Conservation (phyloP, 2,329 filamentous ascomycete genomes). For the Metarhizium rileyi region DNA sequence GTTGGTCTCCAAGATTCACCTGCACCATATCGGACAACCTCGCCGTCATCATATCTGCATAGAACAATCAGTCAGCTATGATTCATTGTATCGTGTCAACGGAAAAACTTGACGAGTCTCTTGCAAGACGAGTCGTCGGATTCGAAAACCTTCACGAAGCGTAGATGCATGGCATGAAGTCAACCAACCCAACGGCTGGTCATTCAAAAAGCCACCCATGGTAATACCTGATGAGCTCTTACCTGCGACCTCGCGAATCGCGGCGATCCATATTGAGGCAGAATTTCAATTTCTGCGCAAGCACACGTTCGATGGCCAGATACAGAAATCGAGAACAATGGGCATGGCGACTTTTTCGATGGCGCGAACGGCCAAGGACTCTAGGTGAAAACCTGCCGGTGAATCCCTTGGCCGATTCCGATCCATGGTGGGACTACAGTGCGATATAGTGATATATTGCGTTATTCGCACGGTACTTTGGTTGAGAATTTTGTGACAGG, state of each 20-base stretch:
- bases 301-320: neutral
- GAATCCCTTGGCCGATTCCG: neutral
- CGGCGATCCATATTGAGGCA: slow-evolving; percentile 24
- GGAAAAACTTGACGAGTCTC: neutral
- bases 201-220: neutral
- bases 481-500: neutral
- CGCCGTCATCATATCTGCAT: slow-evolving; percentile 48
- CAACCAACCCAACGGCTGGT: neutral
- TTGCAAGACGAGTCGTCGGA: neutral
- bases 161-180: neutral
- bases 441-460: neutral
- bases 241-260: slow-evolving; percentile 26
- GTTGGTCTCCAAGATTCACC: slow-evolving; percentile 53
- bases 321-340: neutral
- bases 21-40: slow-evolving; percentile 52
- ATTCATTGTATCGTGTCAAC: neutral
- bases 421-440: neutral
- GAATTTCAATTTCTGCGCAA: neutral
- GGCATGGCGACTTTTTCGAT: neutral
- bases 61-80: slow-evolving; percentile 8
- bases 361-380: neutral
- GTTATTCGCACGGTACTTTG: neutral
- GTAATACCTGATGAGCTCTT: slow-evolving; percentile 8
- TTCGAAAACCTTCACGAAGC: neutral
- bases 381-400: neutral